Percentiles rank a stretch among this genome's conserved stretches.
Evolutionary conservation across 2,329 filamentous ascomycete genomes (phyloP).

Genomic region (Aureobasidium sp.): DNA sequence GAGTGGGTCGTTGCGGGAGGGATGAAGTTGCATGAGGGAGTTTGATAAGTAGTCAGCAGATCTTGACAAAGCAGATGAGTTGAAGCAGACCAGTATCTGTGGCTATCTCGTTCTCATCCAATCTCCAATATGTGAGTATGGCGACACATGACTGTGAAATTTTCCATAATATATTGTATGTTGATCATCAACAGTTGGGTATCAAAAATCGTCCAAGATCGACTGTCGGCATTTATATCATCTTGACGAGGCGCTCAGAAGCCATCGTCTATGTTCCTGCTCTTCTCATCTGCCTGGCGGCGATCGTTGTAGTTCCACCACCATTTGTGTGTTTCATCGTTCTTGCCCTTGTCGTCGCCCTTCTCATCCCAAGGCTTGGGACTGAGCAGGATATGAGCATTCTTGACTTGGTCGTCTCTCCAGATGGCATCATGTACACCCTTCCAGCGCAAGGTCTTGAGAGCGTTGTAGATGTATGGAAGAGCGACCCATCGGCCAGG

Average conservation of each 20-base stretch:
- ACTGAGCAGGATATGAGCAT: conserved; percentile 53
- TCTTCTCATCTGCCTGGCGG: conserved; percentile 40
- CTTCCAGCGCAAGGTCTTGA: conserved; percentile 50
- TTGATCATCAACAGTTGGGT: neutral
- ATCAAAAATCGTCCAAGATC: neutral
- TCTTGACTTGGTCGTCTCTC: conserved; percentile 52
- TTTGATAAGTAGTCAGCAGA: no score
- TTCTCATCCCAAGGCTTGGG: conserved; percentile 57
- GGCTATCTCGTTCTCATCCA: no score
- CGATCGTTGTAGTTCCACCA: conserved; percentile 47
- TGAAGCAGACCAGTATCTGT: neutral
- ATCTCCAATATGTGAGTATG: no score
- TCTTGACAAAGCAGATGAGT: neutral
- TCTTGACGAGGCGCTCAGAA: conserved; percentile 29
- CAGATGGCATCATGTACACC: conserved; percentile 51
- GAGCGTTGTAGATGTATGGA: conserved; percentile 53
- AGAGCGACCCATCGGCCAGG: conserved; percentile 48
- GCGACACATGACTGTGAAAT: neutral
- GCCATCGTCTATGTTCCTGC: conserved; percentile 40
- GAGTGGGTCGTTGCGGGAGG: no score
- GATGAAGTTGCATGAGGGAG: no score
- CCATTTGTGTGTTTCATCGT: conserved; percentile 46
- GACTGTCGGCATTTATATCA: neutral
- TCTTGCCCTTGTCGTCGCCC: conserved; percentile 29
- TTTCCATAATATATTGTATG: neutral